phyloP scores from a whole-genome alignment of 2,329 filamentous ascomycete species.

The Microcyclospora pomicola region DNA sequence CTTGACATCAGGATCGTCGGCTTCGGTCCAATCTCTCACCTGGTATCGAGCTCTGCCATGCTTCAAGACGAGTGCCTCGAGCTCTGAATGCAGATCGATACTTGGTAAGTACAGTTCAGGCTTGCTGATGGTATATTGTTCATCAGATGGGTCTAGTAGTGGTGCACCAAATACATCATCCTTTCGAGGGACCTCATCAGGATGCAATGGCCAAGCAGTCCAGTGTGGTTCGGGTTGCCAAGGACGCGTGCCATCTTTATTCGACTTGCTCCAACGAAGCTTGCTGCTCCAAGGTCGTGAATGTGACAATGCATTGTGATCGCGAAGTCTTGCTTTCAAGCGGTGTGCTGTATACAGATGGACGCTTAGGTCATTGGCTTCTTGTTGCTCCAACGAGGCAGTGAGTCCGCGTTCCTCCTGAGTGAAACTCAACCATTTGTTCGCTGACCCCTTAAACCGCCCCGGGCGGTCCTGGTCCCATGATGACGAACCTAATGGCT shows the following conservation, averaged over 20 bases:
- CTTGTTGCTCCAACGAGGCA: constrained; percentile 47
- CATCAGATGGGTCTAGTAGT: constrained; percentile 8
- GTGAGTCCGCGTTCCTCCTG: constrained; percentile 49
- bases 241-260: constrained; percentile 19
- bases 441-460: constrained; percentile 52
- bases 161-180: constrained; percentile 36
- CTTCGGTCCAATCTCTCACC: not conserved
- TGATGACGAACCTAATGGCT: too few species aligned
- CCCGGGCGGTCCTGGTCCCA: constrained; percentile 34
- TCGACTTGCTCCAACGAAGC: constrained; percentile 24
- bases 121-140: constrained; percentile 6
- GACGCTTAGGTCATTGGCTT: constrained; percentile 52
- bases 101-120: constrained; percentile 35
- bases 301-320: constrained; percentile 1
- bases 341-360: constrained; percentile 71
- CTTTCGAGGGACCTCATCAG: constrained; percentile 45
- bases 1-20: constrained; percentile 2
- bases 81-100: constrained; percentile 51
- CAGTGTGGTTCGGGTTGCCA: constrained; percentile 45
- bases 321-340: constrained; percentile 41
- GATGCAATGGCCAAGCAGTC: constrained; percentile 73
- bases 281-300: constrained; percentile 25
- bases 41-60: not conserved
- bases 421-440: constrained; percentile 54
- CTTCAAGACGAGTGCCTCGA: constrained; percentile 53